Conservation (phyloP, 2,329 filamentous ascomycete species). For the Fusarium virguliforme region DNA sequence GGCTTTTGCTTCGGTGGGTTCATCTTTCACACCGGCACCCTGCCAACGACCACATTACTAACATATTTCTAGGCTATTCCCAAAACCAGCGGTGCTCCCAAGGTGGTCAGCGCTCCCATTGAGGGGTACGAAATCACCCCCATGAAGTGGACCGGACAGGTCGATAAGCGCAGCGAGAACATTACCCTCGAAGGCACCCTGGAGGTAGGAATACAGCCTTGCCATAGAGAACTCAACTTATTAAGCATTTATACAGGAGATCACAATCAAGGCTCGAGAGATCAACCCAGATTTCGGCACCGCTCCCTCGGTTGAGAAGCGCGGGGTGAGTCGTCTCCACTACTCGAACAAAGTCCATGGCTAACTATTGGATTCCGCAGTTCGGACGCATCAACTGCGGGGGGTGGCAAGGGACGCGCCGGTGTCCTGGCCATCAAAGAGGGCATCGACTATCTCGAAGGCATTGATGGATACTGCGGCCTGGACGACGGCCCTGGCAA, state of each 20-base stretch:
- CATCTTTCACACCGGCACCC: accelerated
- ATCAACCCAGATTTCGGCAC: slow-evolving; percentile 15
- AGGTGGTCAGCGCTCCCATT: background rate
- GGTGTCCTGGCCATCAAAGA: slow-evolving; percentile 6
- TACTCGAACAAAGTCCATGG: too few species aligned
- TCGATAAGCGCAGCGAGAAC: slow-evolving; percentile 4
- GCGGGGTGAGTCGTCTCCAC: background rate
- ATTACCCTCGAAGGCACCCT: slow-evolving; percentile 12
- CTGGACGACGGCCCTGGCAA: slow-evolving; percentile 19
- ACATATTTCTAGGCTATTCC: slow-evolving; percentile 4
- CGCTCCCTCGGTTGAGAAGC: background rate
- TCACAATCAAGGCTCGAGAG: slow-evolving; percentile 10
- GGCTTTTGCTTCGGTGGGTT: slow-evolving; percentile 16
- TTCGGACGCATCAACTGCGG: slow-evolving; percentile 1
- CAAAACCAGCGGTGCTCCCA: background rate
- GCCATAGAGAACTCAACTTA: background rate
- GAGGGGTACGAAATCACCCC: slow-evolving; percentile 7
- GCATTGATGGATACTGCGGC: background rate
- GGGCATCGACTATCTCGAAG: slow-evolving; percentile 10
- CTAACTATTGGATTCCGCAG: background rate
- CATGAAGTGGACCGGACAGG: slow-evolving; percentile 17
- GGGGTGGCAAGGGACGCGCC: slow-evolving; percentile 14
- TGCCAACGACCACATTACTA: background rate
- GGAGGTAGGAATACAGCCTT: background rate
- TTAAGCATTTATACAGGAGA: background rate